Base-by-base conservation (phyloP, 169 alveolate genomes). In the Theileria equi region DNA sequence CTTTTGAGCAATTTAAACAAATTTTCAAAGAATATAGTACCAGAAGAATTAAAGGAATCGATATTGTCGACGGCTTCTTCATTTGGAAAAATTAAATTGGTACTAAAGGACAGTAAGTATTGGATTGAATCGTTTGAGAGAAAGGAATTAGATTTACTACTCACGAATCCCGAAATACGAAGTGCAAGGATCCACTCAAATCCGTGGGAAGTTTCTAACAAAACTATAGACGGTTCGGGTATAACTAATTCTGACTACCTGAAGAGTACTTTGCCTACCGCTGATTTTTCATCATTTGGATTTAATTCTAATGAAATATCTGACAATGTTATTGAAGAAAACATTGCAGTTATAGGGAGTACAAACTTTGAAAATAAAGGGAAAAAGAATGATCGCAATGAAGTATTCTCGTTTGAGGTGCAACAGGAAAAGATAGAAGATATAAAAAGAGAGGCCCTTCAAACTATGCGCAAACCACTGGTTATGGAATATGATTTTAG, bases 401-500 rank as follows among this genome's bases (percentile, higher is more conserved):
- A 72, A 40, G 93, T 92, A 23, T 90, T 89, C 58, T 89, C 95
- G 8, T 89, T 94, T 57, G 96, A 93, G 81, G 94, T 95, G 40
- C 63, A 88, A 31, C 87, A 89, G 23, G 94, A 90, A 34, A 89
- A 85, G 41, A 91, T 91, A 36, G 97, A 91, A 21, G 82, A 74
- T 49, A 95, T 96, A 21, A 94, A 91, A 81, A 80, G 91, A 60
- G 94, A 88, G 44, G 95, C 98, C 38, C 80, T 90, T 36, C 90
- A 71, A 54, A 72, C 88, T 41, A 87, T 92, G 93, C 92, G 90
- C 41, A 88, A 94, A 28, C 99, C 99, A 10, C 79, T 97, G 68
- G 84, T 96, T 52, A 95, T 95, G 90, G 99, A 97, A 82, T 97
- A 96, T 84, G 99, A 96, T 73, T 97, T 96, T 63, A 80, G 96